Base-by-base conservation (phyloP, 805 yeast genomes). In the Ogataea philodendri region DNA sequence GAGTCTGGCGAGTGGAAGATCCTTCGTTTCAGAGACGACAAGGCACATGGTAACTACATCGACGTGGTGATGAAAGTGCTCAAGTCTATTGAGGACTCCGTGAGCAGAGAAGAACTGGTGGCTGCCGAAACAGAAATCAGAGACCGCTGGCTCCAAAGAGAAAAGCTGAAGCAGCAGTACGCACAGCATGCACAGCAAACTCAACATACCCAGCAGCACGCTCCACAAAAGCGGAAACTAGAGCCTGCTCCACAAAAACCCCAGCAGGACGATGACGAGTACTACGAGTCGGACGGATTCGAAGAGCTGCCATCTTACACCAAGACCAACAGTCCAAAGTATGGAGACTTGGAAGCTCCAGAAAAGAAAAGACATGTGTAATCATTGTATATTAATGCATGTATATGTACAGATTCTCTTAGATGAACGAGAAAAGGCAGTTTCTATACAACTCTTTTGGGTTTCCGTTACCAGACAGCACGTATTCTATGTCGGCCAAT, bases 21-120 rank as follows among this genome's bases (percentile, higher is more conserved):
- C 66, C 59, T 90, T 39, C 70, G 99, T 42, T 93, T 90, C 60
- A 72, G 99, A 56, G 96, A 93, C 63, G 99, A 93, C 60, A 93
- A 93, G 55, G 61, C 74, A 11, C 81, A 84, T 54, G 97, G 95
- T 7, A 93, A 93, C 59, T 95, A 87, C 59, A 60, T 78, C 10
- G 67, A 78, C 9, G 88, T 85, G 15, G 96, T 89, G 5, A 78
- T 78, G 42, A 90, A 84, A 54, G 88, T 93, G 21, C 62, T 90
- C 28, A 77, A 79, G 45, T 82, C 94, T 54, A 93, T 93, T 25
- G 76, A 78, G 43, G 97, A 90, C 59, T 81, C 90, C 1, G 96
- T 93, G 2, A 70, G 78, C 11, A 78, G 83, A 46, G 84, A 86
- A 38, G 96, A 90, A 44, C 64, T 94, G 26, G 63, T 74, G 4